Percentiles rank a stretch among this genome's conserved stretches.
Evolutionary conservation across 352 stramenopile genomes (phyloP).

Genomic region (Lagenidium sp.): DNA sequence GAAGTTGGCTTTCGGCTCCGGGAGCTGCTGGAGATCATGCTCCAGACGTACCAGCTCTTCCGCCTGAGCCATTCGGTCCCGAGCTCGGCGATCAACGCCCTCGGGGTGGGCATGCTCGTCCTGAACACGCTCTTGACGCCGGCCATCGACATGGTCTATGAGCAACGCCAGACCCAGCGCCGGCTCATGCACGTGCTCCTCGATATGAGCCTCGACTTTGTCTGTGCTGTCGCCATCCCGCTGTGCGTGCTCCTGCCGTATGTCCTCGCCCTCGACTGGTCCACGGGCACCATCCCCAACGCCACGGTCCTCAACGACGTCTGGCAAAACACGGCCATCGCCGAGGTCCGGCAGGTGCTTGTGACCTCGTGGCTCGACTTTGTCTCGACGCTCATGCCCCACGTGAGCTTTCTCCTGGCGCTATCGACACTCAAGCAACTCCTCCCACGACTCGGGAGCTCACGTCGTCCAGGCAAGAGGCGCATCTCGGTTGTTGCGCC

Average conservation of each 20-base stretch:
- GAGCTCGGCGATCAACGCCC: not conserved
- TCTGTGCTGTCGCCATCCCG: not conserved
- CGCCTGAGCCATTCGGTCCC: not conserved
- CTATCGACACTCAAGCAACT: not conserved
- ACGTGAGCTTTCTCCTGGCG: not conserved
- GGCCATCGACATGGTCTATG: not conserved
- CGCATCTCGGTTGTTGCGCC: not conserved
- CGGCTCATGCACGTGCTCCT: not conserved
- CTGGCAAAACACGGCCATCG: not conserved
- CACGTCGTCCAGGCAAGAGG: not conserved
- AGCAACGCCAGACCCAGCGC: not conserved
- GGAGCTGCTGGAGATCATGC: constrained; percentile 2
- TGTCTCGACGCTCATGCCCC: not conserved
- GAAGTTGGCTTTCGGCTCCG: not conserved
- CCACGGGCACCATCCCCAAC: not conserved
- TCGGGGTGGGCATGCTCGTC: not conserved
- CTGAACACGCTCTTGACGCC: not conserved
- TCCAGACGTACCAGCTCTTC: constrained; percentile 7
- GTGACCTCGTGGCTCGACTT: not conserved
- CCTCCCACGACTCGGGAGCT: not conserved
- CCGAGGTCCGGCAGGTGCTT: not conserved
- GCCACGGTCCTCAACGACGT: not conserved
- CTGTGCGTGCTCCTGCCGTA: not conserved
- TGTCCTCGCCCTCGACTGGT: not conserved
- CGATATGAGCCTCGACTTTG: not conserved